Evolutionary conservation across 2,329 filamentous ascomycete genomes (phyloP), one percentile per base, ranked within the genome.

Genomic region (Ophioceras dolichostomum): DNA sequence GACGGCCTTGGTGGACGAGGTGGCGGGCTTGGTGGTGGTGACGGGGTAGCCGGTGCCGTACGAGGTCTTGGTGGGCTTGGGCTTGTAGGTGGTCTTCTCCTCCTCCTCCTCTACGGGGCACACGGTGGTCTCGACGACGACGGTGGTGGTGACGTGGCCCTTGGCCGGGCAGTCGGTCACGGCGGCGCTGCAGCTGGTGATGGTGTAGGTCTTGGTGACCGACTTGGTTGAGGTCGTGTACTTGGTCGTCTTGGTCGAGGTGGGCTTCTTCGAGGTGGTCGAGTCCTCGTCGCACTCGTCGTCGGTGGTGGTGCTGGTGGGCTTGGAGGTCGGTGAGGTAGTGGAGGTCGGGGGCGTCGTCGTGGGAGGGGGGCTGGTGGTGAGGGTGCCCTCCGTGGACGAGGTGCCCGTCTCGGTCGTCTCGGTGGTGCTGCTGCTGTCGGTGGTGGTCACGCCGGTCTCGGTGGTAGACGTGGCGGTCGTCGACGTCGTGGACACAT

Each of bases 141-240:
- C 37, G n/a, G 34, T 36, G 32, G 33, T 39, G 33, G 34, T 36
- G 38, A 22, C 18, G 18, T 36, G 27, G 28, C 26, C 26, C 34
- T 32, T 36, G 28, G 12, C 29, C 5, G 38, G 38, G 38, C 38
- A 39, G 29, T 36, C 32, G 14, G 41, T 43, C 8, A 41, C 39
- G 13, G 29, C 32, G 9, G 41, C 29, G 12, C 31, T 32, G 29
- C 41, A 43, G 12, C 33, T 39, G 9, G 37, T 43, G 4, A 43
- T 28, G 12, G 41, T 43, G 27, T 37, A 35, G 6, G 32, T 13
- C 6, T 22, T 38, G 9, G 39, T 41, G 8, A 18, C 21, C 18
- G 18, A 34, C 19, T 36, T 27, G 13, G 41, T 43, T 7, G 30
- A 39, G 7, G 39, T 43, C 22, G 27, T 37, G 16, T 26, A 33